These are phyloP conservation scores for Geotrichum phurueaensis DNA, from an alignment of 1,139 yeast species.

Conservation along the genomic window DNA sequence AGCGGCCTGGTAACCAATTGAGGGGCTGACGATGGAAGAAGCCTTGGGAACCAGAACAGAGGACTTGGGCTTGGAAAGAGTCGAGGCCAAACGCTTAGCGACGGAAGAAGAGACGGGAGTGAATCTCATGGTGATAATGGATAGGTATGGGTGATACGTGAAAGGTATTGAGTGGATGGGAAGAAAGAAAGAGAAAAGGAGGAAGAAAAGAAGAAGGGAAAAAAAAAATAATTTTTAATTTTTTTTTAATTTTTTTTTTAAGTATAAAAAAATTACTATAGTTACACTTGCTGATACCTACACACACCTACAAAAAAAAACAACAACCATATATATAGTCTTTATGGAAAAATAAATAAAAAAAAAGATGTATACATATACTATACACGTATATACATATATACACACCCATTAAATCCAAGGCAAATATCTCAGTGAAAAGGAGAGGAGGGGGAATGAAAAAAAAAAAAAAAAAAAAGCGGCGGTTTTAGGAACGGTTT, in stretches of 20 bases:
- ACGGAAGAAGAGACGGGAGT: constrained; percentile 9
- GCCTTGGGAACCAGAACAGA: constrained; percentile 21
- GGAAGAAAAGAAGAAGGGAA: background rate
- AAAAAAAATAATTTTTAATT: background rate
- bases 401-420: too few species aligned
- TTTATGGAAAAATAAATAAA: constrained; percentile 3
- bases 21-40: constrained; percentile 11
- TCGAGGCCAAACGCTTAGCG: constrained; percentile 16
- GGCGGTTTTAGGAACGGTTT: background rate
- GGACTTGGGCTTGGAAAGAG: constrained; percentile 12
- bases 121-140: constrained; percentile 10
- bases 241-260: background rate
- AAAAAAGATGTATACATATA: background rate
- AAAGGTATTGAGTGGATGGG: background rate
- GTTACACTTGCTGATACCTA: too few species aligned
- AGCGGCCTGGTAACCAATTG: constrained; percentile 28
- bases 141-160: background rate
- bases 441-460: background rate
- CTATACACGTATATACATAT: too few species aligned
- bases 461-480: background rate
- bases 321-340: too few species aligned
- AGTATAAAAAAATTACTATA: background rate
- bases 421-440: too few species aligned
- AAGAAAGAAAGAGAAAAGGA: background rate
- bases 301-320: too few species aligned